Conservation (phyloP, 441 rosid genomes). For the Pelargonium australe region DNA sequence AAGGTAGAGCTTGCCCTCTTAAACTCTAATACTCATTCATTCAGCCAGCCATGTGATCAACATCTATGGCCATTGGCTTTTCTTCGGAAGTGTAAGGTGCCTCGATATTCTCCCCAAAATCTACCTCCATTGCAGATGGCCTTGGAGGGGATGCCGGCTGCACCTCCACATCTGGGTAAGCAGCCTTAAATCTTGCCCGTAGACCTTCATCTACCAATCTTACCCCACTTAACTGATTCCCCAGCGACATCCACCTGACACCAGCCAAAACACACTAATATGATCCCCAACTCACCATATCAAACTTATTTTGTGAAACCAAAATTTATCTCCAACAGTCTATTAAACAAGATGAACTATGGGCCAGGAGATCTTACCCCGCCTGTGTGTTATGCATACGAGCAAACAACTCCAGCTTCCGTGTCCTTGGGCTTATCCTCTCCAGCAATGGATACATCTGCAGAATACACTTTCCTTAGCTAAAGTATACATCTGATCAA, state of each 20-base stretch:
- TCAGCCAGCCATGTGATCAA: constrained; percentile 33
- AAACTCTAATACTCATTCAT: background rate
- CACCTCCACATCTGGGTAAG: constrained; percentile 77
- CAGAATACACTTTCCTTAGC: constrained; percentile 13
- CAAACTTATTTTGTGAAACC: background rate
- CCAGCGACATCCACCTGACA: constrained; percentile 86
- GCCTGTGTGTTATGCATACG: constrained; percentile 99
- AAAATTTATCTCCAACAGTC: background rate
- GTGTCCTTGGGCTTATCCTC: constrained; percentile 92
- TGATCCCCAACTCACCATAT: background rate
- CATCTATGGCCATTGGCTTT: constrained; percentile 36
- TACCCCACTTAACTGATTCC: constrained; percentile 84
- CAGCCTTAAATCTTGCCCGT: constrained; percentile 85
- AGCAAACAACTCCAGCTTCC: constrained; percentile 88
- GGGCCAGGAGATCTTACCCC: constrained; percentile 41
- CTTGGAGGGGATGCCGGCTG: constrained; percentile 86
- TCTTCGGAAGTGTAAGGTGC: constrained; percentile 32
- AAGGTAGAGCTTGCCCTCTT: background rate
- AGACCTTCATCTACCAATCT: constrained; percentile 86
- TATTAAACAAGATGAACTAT: constrained; percentile 4
- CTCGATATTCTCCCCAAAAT: constrained; percentile 31
- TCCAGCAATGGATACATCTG: constrained; percentile 98
- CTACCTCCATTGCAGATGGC: constrained; percentile 75
- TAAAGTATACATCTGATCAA: constrained; percentile 5
- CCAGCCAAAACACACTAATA: background rate